Percentiles rank a stretch among this genome's conserved stretches.
Evolutionary conservation across 371 early-diverging fungal species (phyloP).

Genomic region (Dipsacomyces acuminosporus): DNA sequence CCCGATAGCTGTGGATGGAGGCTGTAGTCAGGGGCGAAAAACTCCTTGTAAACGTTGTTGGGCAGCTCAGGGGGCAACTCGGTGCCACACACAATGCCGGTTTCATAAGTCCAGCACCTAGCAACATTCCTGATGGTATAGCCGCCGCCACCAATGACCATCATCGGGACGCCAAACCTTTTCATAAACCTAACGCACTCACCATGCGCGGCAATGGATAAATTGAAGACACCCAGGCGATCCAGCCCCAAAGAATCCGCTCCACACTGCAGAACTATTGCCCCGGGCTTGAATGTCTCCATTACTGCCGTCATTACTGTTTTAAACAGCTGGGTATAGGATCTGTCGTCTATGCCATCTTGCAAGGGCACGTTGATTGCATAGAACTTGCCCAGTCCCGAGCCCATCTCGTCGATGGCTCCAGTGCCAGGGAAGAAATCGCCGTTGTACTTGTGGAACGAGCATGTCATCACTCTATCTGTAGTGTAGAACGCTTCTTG

Average conservation of each 20-base stretch:
- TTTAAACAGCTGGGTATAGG: conserved; percentile 86
- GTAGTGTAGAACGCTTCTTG: conserved; percentile 99
- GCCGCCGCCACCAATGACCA: conserved; percentile 99
- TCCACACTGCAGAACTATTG: conserved; percentile 99
- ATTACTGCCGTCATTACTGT: conserved; percentile 88
- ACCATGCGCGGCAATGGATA: conserved; percentile 86
- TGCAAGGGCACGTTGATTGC: conserved; percentile 97
- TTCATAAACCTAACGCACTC: conserved; percentile 93
- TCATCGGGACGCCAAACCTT: conserved; percentile 84
- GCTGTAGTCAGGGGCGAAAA: conserved; percentile 81
- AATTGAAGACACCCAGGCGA: conserved; percentile 97
- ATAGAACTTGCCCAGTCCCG: conserved; percentile 84
- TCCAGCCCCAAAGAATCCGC: conserved; percentile 99
- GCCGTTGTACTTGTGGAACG: conserved; percentile 99
- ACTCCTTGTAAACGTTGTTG: conserved; percentile 88
- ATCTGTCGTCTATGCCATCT: conserved; percentile 96
- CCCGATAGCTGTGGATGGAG: conserved; percentile 76
- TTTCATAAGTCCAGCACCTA: conserved; percentile 98
- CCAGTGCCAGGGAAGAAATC: conserved; percentile 99
- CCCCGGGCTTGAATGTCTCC: conserved; percentile 92
- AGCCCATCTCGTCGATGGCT: conserved; percentile 81
- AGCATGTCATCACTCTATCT: conserved; percentile 98
- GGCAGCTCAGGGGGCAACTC: conserved; percentile 75
- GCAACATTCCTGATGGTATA: conserved; percentile 99
- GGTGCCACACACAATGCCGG: conserved; percentile 82